Percentiles rank a stretch among this genome's conserved stretches.
phyloP scores from a whole-genome alignment of 2,329 filamentous ascomycete genomes.

The Colletotrichum musicola region DNA sequence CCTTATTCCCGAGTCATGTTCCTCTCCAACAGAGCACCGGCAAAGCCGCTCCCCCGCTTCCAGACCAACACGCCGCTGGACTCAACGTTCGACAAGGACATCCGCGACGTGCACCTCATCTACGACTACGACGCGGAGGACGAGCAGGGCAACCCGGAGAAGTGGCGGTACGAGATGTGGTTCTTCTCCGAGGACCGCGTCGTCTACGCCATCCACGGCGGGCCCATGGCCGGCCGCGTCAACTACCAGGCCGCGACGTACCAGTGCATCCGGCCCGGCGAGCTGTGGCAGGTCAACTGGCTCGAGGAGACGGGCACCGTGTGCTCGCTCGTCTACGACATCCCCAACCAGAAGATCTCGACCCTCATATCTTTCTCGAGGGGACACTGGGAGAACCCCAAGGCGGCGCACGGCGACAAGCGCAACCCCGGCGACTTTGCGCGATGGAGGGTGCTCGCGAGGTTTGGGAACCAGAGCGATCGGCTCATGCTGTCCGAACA shows the following conservation, averaged over 20 bases:
- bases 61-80: conserved; percentile 40
- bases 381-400: conserved; percentile 66
- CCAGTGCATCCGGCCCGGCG: conserved; percentile 68
- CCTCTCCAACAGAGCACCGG: conserved; percentile 31
- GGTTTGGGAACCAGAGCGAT: conserved; percentile 62
- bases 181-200: conserved; percentile 67
- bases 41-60: conserved; percentile 36
- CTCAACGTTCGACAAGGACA: conserved; percentile 60
- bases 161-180: conserved; percentile 74
- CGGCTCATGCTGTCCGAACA: conserved; percentile 66
- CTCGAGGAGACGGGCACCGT: conserved; percentile 71
- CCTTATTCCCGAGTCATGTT: conserved; percentile 33
- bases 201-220: conserved; percentile 71
- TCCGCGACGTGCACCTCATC: conserved; percentile 65
- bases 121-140: conserved; percentile 68
- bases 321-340: conserved; percentile 68
- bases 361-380: conserved; percentile 67
- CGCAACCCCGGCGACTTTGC: conserved; percentile 62
- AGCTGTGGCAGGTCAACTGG: conserved; percentile 72
- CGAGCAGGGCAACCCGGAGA: conserved; percentile 62
- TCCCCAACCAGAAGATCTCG: conserved; percentile 60
- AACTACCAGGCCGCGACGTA: conserved; percentile 68
- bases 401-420: conserved; percentile 68
- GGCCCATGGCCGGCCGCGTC: conserved; percentile 67
- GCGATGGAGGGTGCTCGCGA: conserved; percentile 63